Base-by-base conservation (phyloP, 352 stramenopile species). In the Phytopythium sindhum region DNA sequence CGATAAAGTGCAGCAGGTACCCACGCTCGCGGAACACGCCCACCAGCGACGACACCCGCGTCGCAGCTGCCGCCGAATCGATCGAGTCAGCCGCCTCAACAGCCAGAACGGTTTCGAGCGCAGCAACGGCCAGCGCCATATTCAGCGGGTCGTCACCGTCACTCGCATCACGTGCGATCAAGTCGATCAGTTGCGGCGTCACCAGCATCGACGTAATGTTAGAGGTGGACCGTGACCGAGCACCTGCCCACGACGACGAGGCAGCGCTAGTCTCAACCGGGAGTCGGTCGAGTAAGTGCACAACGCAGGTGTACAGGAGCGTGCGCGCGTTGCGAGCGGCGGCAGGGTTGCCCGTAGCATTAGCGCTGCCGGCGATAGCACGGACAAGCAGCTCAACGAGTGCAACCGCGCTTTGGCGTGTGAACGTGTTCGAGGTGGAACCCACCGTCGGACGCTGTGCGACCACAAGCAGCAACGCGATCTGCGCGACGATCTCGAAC, bases 1-100 rank as follows among this genome's bases (percentile, higher is more conserved):
- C 81, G 61, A 93, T 81, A 26, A 95, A 90, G 65, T 93, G 86
- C 48, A 92, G 64, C 35, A 95, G 74, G 61, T 90, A 91, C 7
- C 85, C 85, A 59, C 81, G 82, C 57, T 93, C 85, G 54, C 85
- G 80, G 61, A 91, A 81, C 24, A 77, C 67, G 55, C 81, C 75
- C 51, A 88, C 67, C 42, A 90, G 66, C 35, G 73, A 69, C n/a
- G 76, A 72, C 8, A 74, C 61, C 10, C 52, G 52, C 21, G 52
- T 58, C 4, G 55, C 35, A 8, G 48, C 12, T 15, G 24, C 48
- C 26, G 28, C 23, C 28, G 55, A 33, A 11, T 48, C 33, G 14
- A 45, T 6, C 12, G 33, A 11, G 33, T 59, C 53, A 19, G 37
- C 55, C 21, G 72, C 70, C 41, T 89, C 77, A 33, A 87, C 79